phyloP scores from a whole-genome alignment of 2,329 filamentous ascomycete species.

The Aspergillus fischeri region DNA sequence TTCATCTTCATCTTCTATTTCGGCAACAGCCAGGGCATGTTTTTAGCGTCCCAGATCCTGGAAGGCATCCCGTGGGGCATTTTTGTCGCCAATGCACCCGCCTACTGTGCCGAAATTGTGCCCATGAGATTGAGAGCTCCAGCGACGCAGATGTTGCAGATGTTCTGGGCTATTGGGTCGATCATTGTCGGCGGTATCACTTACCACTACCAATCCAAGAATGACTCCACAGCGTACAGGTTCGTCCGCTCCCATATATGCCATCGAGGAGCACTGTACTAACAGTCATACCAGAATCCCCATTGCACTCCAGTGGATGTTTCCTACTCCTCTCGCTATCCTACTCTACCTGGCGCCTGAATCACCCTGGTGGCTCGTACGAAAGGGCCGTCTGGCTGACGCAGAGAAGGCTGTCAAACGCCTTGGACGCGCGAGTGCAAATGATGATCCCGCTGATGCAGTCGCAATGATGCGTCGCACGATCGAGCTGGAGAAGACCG shows the following conservation, averaged over 20 bases:
- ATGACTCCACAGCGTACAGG: constrained; percentile 22
- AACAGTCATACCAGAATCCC: constrained; percentile 44
- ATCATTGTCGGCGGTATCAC: constrained; percentile 59
- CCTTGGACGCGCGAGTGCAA: constrained; percentile 43
- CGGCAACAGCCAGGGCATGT: constrained; percentile 40
- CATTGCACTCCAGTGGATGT: constrained; percentile 57
- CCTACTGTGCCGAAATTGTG: constrained; percentile 60
- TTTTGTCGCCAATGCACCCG: constrained; percentile 62
- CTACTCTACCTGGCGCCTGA: constrained; percentile 49
- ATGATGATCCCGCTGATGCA: constrained; percentile 40
- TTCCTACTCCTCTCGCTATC: constrained; percentile 53
- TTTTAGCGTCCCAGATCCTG: constrained; percentile 54
- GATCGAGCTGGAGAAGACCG: constrained; percentile 51
- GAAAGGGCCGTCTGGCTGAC: constrained; percentile 43
- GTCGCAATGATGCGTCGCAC: constrained; percentile 59
- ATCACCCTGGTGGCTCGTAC: constrained; percentile 54
- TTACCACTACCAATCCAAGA: constrained; percentile 48
- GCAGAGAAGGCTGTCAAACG: constrained; percentile 48
- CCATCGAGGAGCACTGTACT: constrained; percentile 24
- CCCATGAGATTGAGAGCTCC: constrained; percentile 56
- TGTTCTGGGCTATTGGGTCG: constrained; percentile 61
- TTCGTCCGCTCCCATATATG: constrained; percentile 6
- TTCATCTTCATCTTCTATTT: constrained; percentile 52
- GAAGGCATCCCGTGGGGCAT: constrained; percentile 64
- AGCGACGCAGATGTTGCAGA: constrained; percentile 60